A percentile compares a stretch with the other conserved stretches of the same genome.
phyloP scores from a whole-genome alignment of 2,329 filamentous ascomycete species.

The Ophiocordyceps unilateralis region DNA sequence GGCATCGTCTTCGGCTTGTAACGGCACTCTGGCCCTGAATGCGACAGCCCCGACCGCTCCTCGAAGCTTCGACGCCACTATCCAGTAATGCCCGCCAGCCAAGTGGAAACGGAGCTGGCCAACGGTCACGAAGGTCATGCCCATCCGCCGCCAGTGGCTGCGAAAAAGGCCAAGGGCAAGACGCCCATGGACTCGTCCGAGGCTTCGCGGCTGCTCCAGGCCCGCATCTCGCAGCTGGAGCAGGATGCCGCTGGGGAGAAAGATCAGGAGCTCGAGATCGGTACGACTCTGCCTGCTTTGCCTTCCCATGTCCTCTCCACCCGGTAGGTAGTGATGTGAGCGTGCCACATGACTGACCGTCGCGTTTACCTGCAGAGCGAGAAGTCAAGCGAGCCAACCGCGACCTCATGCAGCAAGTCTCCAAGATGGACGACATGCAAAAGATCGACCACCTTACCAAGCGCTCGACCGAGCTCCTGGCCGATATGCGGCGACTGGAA shows the following conservation, averaged over 20 bases:
- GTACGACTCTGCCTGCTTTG: slow-evolving; percentile 43
- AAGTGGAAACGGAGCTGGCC: slow-evolving; percentile 22
- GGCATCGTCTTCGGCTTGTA: neutral
- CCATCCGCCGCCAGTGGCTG: slow-evolving; percentile 24
- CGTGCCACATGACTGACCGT: no score
- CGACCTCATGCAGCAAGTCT: slow-evolving; percentile 74
- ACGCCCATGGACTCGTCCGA: slow-evolving; percentile 74
- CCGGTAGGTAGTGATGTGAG: neutral
- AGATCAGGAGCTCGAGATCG: slow-evolving; percentile 90
- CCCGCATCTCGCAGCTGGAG: slow-evolving; percentile 89
- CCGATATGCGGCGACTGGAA: slow-evolving; percentile 90
- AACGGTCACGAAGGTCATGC: slow-evolving; percentile 24
- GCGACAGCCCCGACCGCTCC: slow-evolving; percentile 2
- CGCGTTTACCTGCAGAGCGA: slow-evolving; percentile 42
- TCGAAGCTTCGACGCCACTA: slow-evolving; percentile 4
- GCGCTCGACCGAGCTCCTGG: slow-evolving; percentile 77
- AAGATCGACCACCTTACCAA: slow-evolving; percentile 84
- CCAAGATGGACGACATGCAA: slow-evolving; percentile 80
- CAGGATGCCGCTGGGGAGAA: slow-evolving; percentile 86
- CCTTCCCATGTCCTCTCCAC: neutral
- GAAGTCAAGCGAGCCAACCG: slow-evolving; percentile 89
- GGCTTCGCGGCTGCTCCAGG: slow-evolving; percentile 77
- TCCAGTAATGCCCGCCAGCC: slow-evolving; percentile 21
- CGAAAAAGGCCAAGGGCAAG: slow-evolving; percentile 72
- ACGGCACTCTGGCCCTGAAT: slow-evolving; percentile 2